These are phyloP conservation scores for Wallacemonas sp. DNA, from an alignment of 208 protist species.

Conservation along the genomic window DNA sequence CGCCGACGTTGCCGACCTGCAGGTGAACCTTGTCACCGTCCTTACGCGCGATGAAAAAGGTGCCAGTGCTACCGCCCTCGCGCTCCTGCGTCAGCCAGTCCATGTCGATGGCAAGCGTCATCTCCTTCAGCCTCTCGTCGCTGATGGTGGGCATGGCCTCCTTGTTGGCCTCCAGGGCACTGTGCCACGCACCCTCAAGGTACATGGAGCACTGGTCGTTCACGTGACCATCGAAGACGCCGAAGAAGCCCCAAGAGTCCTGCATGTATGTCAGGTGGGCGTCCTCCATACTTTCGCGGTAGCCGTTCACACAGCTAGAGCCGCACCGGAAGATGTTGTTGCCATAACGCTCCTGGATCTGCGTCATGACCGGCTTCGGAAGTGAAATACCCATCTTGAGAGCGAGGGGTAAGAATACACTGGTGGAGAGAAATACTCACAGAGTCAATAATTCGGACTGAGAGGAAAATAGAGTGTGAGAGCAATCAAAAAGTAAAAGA, in stretches of 20 bases:
- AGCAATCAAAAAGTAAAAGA: too few species aligned
- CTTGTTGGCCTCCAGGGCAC: slow-evolving; percentile 64
- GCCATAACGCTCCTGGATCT: slow-evolving; percentile 85
- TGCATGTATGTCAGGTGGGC: slow-evolving; percentile 83
- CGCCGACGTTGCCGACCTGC: slow-evolving; percentile 94
- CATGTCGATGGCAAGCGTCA: slow-evolving; percentile 82
- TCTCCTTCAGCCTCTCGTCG: slow-evolving; percentile 83
- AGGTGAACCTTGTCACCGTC: slow-evolving; percentile 72
- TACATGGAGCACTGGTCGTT: slow-evolving; percentile 86
- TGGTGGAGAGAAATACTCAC: too few species aligned
- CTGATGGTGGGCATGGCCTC: slow-evolving; percentile 62
- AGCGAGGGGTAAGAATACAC: neutral
- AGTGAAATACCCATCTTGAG: slow-evolving; percentile 87
- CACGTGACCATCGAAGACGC: slow-evolving; percentile 91
- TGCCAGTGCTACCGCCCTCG: slow-evolving; percentile 89
- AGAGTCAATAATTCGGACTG: too few species aligned
- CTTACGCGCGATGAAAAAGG: slow-evolving; percentile 84
- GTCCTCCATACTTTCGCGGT: slow-evolving; percentile 92
- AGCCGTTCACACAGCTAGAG: slow-evolving; percentile 90
- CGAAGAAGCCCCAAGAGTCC: slow-evolving; percentile 89
- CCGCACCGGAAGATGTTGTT: slow-evolving; percentile 89
- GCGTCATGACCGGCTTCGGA: slow-evolving; percentile 90
- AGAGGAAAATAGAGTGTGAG: too few species aligned
- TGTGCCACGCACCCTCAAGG: slow-evolving; percentile 75
- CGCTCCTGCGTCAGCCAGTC: slow-evolving; percentile 74